Evolutionary conservation across 1,139 yeast species (phyloP), one percentile per base, ranked within the genome.

Genomic region (Saccharomyces hybrid): DNA sequence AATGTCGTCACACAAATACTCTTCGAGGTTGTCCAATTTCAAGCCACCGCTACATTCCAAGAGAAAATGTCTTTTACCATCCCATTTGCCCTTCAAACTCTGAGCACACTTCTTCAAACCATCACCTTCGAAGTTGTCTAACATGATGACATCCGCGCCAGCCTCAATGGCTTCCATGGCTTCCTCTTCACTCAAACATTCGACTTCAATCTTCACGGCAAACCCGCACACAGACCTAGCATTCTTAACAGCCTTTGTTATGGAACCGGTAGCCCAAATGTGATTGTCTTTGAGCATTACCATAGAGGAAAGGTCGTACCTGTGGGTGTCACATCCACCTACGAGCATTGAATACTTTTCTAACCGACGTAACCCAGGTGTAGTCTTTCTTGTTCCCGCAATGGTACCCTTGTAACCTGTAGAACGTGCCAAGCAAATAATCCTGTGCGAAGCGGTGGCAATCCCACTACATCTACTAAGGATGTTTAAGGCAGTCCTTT

Each of bases 361-460:
- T 55, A 91, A 74, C 48, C 83, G 76, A 64, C 98, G 80, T 61
- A 91, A 79, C 0, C 98, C 98, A 0, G 98, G 98, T 0, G 98
- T 91, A n/a, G 97, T 91, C 71, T 91, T 91, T 66, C 98, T 81
- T 1, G 98, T 91, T n/a, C 98, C 98, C 0, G 98, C 97, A 68
- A 91, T 88, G 38, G 85, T 77, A 0, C 97, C 98, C 2, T 74
- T 75, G 69, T 84, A 91, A 0, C 96, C 95, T n/a, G 80, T 74
- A 48, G 79, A 73, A 57, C 82, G 79, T 0, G 97, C 96, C 56
- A 82, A 71, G 19, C 74, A 67, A 54, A 84, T 75, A 11, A 91
- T 79, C 32, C 75, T 72, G 53, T 75, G 73, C 0, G 95, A 83
- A 60, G 83, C 83, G 1, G 96, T 86, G n/a, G 97, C 97, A 52